These are phyloP conservation scores for Aureobasidium leucospermi DNA, from an alignment of 2,329 filamentous ascomycete species.

Conservation along the genomic window DNA sequence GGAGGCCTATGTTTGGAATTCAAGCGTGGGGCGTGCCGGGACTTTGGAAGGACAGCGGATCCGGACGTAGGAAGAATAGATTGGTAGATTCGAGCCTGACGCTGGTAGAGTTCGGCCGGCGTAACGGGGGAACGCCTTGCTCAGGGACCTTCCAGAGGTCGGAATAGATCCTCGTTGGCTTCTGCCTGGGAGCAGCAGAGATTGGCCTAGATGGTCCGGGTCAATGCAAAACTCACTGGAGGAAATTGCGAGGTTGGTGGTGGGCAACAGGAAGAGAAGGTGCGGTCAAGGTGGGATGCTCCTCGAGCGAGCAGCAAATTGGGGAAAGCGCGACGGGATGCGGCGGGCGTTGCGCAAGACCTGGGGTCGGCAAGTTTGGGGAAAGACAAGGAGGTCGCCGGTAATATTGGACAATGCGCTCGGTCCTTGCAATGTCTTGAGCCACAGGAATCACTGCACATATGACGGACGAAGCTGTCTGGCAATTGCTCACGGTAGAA, in stretches of 20 bases:
- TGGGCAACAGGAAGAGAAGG: not conserved
- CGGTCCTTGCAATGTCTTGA: slow-evolving; percentile 1
- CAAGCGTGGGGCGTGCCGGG: slow-evolving; percentile 9
- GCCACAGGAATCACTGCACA: slow-evolving; percentile 4
- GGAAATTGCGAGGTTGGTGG: not conserved
- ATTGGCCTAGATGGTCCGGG: not conserved
- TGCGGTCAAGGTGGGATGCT: not conserved
- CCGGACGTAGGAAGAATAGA: slow-evolving; percentile 7
- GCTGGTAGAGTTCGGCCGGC: slow-evolving; percentile 11
- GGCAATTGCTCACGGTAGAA: slow-evolving; percentile 4
- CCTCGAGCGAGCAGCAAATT: slow-evolving; percentile 2
- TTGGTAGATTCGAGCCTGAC: slow-evolving; percentile 13
- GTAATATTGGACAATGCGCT: slow-evolving; percentile 11
- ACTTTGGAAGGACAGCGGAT: slow-evolving; percentile 1
- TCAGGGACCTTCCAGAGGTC: slow-evolving; percentile 4
- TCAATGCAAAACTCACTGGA: not conserved
- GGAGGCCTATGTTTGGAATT: slow-evolving; percentile 9
- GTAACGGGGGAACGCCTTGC: slow-evolving; percentile 8
- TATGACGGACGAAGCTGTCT: slow-evolving; percentile 2
- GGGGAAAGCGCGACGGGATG: slow-evolving; percentile 9
- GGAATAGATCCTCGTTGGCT: not conserved
- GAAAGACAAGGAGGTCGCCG: slow-evolving; percentile 10
- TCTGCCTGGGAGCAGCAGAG: not conserved
- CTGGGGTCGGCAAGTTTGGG: slow-evolving; percentile 12
- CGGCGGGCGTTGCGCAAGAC: slow-evolving; percentile 8